Percentiles rank a stretch among this genome's conserved stretches.
phyloP scores from a whole-genome alignment of 768 basidiomycete species.

The Pleurotus cornucopiae region DNA sequence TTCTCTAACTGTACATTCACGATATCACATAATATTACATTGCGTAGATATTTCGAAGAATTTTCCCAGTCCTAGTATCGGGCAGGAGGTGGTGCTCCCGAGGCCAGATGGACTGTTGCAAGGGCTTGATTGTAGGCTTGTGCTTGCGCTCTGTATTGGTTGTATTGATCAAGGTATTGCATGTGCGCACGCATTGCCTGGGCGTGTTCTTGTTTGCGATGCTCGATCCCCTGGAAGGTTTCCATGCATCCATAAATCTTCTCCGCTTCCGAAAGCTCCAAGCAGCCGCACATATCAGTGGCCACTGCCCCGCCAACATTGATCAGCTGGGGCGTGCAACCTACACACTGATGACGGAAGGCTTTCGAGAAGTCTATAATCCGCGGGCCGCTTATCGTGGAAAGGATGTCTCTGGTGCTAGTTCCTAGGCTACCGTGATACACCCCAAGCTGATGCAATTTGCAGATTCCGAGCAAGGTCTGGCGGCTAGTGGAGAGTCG shows the following conservation, averaged over 20 bases:
- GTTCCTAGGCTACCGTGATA: not conserved
- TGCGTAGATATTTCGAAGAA: too few relatives aligned
- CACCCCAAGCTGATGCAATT: not conserved
- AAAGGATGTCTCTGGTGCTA: constrained; percentile 2
- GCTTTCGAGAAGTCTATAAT: constrained; percentile 7
- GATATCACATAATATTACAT: too few relatives aligned
- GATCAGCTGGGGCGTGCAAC: not conserved
- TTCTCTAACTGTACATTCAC: too few relatives aligned
- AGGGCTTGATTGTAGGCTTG: not conserved
- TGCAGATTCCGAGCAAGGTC: not conserved
- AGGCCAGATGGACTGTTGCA: not conserved
- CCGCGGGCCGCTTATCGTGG: not conserved
- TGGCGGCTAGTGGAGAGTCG: not conserved
- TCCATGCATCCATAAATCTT: constrained; percentile 6
- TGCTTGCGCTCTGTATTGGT: not conserved
- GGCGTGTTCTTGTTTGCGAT: not conserved
- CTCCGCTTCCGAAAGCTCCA: constrained; percentile 5
- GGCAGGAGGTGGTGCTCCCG: too few relatives aligned
- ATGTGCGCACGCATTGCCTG: constrained; percentile 1
- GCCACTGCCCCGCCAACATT: not conserved
- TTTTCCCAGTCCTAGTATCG: too few relatives aligned
- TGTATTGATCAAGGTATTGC: not conserved
- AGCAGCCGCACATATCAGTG: not conserved
- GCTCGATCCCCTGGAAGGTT: constrained; percentile 2
- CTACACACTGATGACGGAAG: constrained; percentile 1